Evolutionary conservation across 2,329 filamentous ascomycete species (phyloP), one percentile per base, ranked within the genome.

Genomic region (Bisporella sp.): DNA sequence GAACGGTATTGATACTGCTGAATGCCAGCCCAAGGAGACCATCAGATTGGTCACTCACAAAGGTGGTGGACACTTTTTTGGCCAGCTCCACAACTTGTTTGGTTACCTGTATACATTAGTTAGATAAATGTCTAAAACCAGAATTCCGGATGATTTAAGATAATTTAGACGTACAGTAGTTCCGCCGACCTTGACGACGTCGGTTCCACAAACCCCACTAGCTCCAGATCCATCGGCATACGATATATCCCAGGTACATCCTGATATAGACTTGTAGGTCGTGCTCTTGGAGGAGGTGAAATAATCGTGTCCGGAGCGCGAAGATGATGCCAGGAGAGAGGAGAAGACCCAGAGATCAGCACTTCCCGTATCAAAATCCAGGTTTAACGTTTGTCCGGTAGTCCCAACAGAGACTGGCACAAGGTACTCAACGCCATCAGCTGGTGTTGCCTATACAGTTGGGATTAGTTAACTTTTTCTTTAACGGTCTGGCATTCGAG

Each of bases 11-110:
- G 49, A 65, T 61, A 41, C 35, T 60, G 54, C 49, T 59, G 53
- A 65, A 65, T 2, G 75, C 79, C 42, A 85, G 72, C 30, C 82
- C 82, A 31, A 85, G 71, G n/a, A 86, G 73, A 31, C 82, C 82
- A 59, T 84, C 81, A 13, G 57, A 33, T 33, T 53, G 31, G 45
- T 68, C 65, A 5, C 49, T 52, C 31, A 65, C 54, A 48, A 69
- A 69, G 5, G 45, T 9, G 5, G 55, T 54, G 4, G 64, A 66
- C 12, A 64, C 61, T 29, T 53, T 56, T 30, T 51, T 57, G 30
- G 65, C 65, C 21, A 66, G 55, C 41, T 66, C 63, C 32, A 68
- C 56, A 8, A 59, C 59, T 54, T 67, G 65, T 4, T 40, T 48
- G 3, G 41, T 55, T 8, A 37, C 35, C 35, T 37, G n/a, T 21